Conservation (phyloP, 2,329 filamentous ascomycete species). For the Xylaria sp. region DNA sequence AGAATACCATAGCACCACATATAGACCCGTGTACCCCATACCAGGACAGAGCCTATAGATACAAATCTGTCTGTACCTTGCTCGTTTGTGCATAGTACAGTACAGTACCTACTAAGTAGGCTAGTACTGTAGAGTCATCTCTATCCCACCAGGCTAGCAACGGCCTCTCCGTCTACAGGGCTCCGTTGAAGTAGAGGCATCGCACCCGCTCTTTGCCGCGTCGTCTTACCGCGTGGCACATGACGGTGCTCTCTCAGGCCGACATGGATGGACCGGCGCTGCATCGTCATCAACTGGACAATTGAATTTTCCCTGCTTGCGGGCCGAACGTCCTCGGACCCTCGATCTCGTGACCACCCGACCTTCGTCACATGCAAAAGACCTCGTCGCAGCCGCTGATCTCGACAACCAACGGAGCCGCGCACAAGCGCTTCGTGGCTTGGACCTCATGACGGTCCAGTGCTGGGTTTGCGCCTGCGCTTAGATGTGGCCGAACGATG, state of each 20-base stretch:
- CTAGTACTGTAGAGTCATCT: no score
- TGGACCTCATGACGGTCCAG: slow-evolving; percentile 4
- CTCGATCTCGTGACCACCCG: slow-evolving; percentile 21
- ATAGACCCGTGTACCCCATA: no score
- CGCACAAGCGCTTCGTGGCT: slow-evolving; percentile 6
- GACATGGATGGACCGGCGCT: slow-evolving; percentile 2
- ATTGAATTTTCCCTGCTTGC: slow-evolving; percentile 10
- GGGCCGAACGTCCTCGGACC: slow-evolving; percentile 8
- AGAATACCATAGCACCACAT: no score
- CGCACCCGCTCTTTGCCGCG: slow-evolving; percentile 18
- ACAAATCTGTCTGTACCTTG: no score
- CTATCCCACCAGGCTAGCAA: slow-evolving; percentile 26
- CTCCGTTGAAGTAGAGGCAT: neutral
- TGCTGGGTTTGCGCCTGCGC: neutral
- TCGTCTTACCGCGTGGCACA: slow-evolving; percentile 13
- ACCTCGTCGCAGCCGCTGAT: slow-evolving; percentile 1
- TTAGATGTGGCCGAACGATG: neutral
- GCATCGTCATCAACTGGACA: slow-evolving; percentile 9
- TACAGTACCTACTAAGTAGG: neutral
- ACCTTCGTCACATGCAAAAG: slow-evolving; percentile 28
- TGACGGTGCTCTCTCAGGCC: neutral
- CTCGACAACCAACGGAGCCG: slow-evolving; percentile 14
- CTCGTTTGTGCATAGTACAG: neutral
- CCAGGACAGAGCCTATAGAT: no score
- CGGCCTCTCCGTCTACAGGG: slow-evolving; percentile 25